These are phyloP conservation scores for Candida broadrunensis DNA, from an alignment of 805 yeast species.

Conservation along the genomic window DNA sequence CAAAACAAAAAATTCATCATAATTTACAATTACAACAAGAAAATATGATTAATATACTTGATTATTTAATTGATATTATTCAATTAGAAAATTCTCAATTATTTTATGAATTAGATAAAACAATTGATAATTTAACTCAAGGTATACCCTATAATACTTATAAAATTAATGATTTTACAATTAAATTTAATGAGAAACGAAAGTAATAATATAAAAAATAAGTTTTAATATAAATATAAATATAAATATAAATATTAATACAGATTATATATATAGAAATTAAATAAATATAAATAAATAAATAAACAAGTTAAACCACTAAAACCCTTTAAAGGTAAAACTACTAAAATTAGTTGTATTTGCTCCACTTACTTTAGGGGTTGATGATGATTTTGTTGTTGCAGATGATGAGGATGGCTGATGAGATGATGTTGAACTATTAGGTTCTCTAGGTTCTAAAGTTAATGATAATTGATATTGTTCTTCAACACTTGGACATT, in stretches of 20 bases:
- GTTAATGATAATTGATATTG: conserved; percentile 73
- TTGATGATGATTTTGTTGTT: not conserved
- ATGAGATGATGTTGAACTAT: not conserved
- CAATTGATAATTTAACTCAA: not conserved
- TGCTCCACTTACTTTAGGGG: not conserved
- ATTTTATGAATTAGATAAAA: not conserved
- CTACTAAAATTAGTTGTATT: not conserved
- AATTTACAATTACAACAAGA: not conserved
- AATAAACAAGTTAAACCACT: not conserved
- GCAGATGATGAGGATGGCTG: not conserved
- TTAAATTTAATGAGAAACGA: not conserved
- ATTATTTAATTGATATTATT: conserved; percentile 3
- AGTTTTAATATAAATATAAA: too few species aligned
- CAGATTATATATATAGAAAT: not conserved
- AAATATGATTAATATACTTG: not conserved
- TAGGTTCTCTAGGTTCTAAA: conserved; percentile 67
- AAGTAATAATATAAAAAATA: too few species aligned
- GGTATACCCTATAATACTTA: conserved; percentile 2
- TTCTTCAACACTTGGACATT: conserved; percentile 72
- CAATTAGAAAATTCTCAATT: conserved; percentile 1
- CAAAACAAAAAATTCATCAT: not conserved
- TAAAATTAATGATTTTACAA: not conserved
- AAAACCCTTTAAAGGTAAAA: not conserved
- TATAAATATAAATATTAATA: not conserved
- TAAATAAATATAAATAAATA: not conserved